Evolutionary conservation across 495 filamentous ascomycete species (phyloP).

Genomic region (Penicillium bovifimosum): DNA sequence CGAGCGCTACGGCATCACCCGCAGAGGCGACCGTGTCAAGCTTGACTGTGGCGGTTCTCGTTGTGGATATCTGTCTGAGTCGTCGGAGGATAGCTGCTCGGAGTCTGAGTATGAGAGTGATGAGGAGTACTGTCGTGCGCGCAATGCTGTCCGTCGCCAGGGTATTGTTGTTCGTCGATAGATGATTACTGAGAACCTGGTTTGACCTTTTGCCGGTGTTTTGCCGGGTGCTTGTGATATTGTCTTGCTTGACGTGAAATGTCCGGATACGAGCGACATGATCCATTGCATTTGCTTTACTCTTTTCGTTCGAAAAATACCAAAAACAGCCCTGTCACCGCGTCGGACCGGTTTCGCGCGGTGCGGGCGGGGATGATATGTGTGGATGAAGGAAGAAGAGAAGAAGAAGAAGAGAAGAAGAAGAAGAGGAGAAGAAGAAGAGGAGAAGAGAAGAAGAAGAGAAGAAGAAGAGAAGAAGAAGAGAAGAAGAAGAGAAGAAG

Average conservation of each 20-base stretch:
- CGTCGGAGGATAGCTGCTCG: constrained; percentile 47
- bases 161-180: constrained; percentile 67
- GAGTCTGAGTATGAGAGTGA: constrained; percentile 52
- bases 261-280: constrained; percentile 6
- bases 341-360: constrained; percentile 22
- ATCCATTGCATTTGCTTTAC: constrained; percentile 18
- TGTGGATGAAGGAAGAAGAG: neutral
- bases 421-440: constrained; percentile 9
- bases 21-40: constrained; percentile 85
- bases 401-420: constrained; percentile 3
- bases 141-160: constrained; percentile 58
- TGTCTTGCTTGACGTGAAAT: constrained; percentile 8
- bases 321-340: constrained; percentile 23
- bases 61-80: constrained; percentile 68
- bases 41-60: constrained; percentile 85
- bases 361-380: constrained; percentile 20
- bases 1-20: constrained; percentile 94
- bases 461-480: too few relatives aligned
- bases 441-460: too few relatives aligned
- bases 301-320: constrained; percentile 7
- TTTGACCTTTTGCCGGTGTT: neutral
- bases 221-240: neutral
- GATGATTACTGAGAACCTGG: neutral
- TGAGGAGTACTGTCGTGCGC: constrained; percentile 47
- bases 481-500: neutral